These are phyloP conservation scores for Gaeumannomyces tritici DNA, from an alignment of 2,329 filamentous ascomycete species.

Conservation along the genomic window DNA sequence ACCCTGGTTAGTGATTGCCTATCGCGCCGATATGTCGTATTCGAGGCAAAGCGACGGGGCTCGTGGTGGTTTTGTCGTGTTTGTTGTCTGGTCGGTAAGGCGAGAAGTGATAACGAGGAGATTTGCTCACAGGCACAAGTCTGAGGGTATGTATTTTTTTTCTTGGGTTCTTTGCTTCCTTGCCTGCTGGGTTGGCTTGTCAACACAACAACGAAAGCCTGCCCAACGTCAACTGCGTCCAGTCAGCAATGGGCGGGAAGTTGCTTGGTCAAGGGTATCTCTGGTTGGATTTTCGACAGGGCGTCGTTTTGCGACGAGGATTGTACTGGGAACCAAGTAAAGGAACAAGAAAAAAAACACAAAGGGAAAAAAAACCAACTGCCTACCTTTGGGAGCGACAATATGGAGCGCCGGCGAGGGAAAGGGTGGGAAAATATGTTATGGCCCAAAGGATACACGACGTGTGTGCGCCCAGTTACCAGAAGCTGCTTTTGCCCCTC, in stretches of 20 bases:
- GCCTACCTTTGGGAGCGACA: background rate
- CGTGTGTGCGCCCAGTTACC: background rate
- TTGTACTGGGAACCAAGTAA: background rate
- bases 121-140: background rate
- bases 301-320: background rate
- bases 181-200: background rate
- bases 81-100: background rate
- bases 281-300: too few relatives aligned
- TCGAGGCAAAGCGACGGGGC: background rate
- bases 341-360: background rate
- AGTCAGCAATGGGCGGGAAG: background rate
- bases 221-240: background rate
- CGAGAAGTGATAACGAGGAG: background rate
- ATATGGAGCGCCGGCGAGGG: background rate
- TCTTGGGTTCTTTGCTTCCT: background rate
- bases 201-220: background rate
- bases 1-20: background rate
- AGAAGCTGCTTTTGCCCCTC: constrained; percentile 1
- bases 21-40: background rate
- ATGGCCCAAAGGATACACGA: background rate
- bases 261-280: background rate
- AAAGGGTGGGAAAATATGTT: background rate
- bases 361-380: background rate
- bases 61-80: background rate
- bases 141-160: background rate